Evolutionary conservation across 148 eudicot species (phyloP), one percentile per base, ranked within the genome.

Genomic region (Polygonum aviculare): DNA sequence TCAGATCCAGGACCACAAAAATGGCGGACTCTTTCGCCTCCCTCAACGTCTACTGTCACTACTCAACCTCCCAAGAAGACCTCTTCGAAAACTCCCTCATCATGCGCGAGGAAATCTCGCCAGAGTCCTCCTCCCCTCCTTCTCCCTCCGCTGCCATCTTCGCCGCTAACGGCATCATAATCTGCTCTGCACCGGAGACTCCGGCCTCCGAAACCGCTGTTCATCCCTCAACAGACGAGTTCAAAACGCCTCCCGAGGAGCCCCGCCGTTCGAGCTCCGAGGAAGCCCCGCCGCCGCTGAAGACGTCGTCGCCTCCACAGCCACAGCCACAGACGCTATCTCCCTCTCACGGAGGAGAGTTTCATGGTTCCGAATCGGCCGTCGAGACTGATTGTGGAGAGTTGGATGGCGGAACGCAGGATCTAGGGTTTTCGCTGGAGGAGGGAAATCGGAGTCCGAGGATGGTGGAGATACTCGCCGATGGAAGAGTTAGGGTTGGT

Each of bases 31-130:
- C 75, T 1, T 79, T 45, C 75, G 83, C 60, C 36, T 76, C 75
- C 3, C 35, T 83, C 21, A 10, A 62, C 73, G 40, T 54, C 10
- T 11, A 67, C 19, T 79, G 86, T 71, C 52, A 21, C 1, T 40
- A 60, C 45, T 76, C 86, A n/a, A 22, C 76, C 11, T 84, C 85
- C 4, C 89, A 86, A 76, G 83, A 86, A 73, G 83, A 78, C 3
- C 12, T 78, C 59, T 80, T 83, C 39, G 2, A 31, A 0, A 65
- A 16, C 65, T 76, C 80, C 51, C 49, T 75, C 7, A 72, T 81
- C 75, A 78, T 79, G 12, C 79, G 83, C 11, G 77, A 81, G 74
- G 76, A 75, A 18, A 70, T 11, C 57, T 33, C 7, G 35, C 26
- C 45, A n/a, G 76, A 72, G 26, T 16, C 69, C 69, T 22, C 12